Evolutionary conservation across 495 filamentous ascomycete species (phyloP).

Genomic region (Penicillium angulare): DNA sequence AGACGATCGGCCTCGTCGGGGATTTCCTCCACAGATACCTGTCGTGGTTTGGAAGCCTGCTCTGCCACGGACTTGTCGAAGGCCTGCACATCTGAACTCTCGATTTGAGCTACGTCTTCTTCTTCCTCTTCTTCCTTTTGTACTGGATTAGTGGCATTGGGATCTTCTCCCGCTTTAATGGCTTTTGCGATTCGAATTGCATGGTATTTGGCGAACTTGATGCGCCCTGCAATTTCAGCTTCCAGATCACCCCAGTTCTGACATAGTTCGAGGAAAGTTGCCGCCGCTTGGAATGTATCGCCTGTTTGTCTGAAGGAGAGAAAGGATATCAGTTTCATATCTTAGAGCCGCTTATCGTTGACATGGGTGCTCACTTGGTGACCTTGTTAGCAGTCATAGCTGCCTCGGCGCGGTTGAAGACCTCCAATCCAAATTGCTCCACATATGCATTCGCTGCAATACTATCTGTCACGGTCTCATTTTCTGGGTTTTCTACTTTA

Average conservation of each 20-base stretch:
- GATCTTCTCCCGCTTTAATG: constrained; percentile 86
- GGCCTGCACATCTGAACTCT: constrained; percentile 47
- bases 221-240: constrained; percentile 75
- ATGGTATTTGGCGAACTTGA: constrained; percentile 96
- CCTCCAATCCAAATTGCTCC: constrained; percentile 88
- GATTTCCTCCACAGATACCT: constrained; percentile 58
- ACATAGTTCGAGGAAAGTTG: constrained; percentile 84
- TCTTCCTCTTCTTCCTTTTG: constrained; percentile 39
- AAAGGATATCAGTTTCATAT: constrained; percentile 6
- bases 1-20: constrained; percentile 47
- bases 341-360: too few relatives aligned
- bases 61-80: constrained; percentile 38
- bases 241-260: constrained; percentile 79
- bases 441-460: constrained; percentile 84
- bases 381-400: constrained; percentile 80
- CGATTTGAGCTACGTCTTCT: constrained; percentile 19
- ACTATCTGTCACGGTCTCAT: constrained; percentile 80
- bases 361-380: constrained; percentile 67
- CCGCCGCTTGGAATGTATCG: constrained; percentile 88
- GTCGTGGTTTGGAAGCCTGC: constrained; percentile 40
- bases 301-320: constrained; percentile 76
- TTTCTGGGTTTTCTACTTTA: constrained; percentile 58
- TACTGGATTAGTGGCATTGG: constrained; percentile 83
- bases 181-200: constrained; percentile 87
- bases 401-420: constrained; percentile 79